phyloP scores from a whole-genome alignment of 192 early-diverging fungal genomes.

The Umbelopsis sp. region DNA sequence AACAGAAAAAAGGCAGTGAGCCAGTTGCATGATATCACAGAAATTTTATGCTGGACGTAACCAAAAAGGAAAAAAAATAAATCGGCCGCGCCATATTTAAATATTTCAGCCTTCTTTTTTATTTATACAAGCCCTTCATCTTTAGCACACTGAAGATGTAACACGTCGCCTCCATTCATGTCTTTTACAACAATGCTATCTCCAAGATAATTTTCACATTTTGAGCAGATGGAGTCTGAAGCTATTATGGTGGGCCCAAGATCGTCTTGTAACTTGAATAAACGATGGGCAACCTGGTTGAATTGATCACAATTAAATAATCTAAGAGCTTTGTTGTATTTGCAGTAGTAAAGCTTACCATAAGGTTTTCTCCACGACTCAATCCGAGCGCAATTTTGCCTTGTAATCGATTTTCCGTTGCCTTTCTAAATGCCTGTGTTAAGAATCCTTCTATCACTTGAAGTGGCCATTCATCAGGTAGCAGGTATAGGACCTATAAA shows the following conservation, averaged over 20 bases:
- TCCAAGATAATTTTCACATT: conserved; percentile 44
- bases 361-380: conserved; percentile 52
- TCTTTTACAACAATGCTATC: conserved; percentile 44
- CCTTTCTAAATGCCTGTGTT: conserved; percentile 47
- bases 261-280: conserved; percentile 42
- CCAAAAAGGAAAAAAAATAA: too few relatives aligned
- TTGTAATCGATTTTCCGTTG: conserved; percentile 47
- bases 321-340: too few relatives aligned
- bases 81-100: neutral
- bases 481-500: conserved; percentile 14
- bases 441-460: conserved; percentile 53
- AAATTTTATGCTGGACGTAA: neutral
- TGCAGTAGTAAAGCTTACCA: conserved; percentile 23
- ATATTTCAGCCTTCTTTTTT: neutral
- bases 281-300: conserved; percentile 39
- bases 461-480: conserved; percentile 56
- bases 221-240: conserved; percentile 40
- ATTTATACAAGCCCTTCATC: conserved; percentile 3
- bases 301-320: too few relatives aligned
- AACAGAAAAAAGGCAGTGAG: neutral
- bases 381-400: conserved; percentile 51
- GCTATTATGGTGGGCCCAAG: conserved; percentile 47
- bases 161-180: conserved; percentile 34
- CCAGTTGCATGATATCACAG: neutral
- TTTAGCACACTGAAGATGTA: conserved; percentile 48